Evolutionary conservation across 495 filamentous ascomycete species (phyloP), one percentile per base, ranked within the genome.

Genomic region (Aspergillus olivimuriae): DNA sequence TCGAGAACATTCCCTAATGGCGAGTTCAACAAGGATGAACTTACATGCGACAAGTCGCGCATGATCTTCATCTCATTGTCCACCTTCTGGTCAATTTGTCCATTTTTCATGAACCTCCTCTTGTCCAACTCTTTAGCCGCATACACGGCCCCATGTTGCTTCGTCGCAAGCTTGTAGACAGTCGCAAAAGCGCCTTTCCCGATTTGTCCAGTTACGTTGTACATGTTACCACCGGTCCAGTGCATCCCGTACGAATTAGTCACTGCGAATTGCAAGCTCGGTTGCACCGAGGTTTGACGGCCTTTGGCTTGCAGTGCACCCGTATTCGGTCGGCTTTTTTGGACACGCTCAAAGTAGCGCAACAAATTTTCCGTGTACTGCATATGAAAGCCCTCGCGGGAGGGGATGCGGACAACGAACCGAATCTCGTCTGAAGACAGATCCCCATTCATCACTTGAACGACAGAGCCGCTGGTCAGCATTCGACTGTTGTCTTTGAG

Each of bases 31-130:
- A 7, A 7, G 6, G 12, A 30, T 28, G 14, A 15, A 66, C 84
- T 77, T 67, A 91, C 87, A 68, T 98, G 92, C 39, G 80, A 69
- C 17, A 97, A 67, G 23, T 68, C 75, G 52, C 83, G 77, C 82
- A 98, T 95, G 45, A 98, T 95, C 31, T 80, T 83, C 80, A 97
- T 89, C 63, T 98, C 92, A 50, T 91, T 95, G 50, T 94, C 84
- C 2, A 97, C 81, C 58, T 89, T 91, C 51, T 84, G 79, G 54
- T 90, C 87, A 20, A 89, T 63, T 16, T 84, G 75, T 30, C 86
- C 87, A 56, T 92, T 87, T 58, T 90, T 94, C 70, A 89, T 86
- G 60, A 96, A 90, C 12, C 79, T 75, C 33, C 82, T 77, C 65
- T 94, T 96, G 55, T 94, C 86, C 3, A 98, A 77, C 54, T 95